Conservation (phyloP, 345 rosid species). For the Salix brachista region DNA sequence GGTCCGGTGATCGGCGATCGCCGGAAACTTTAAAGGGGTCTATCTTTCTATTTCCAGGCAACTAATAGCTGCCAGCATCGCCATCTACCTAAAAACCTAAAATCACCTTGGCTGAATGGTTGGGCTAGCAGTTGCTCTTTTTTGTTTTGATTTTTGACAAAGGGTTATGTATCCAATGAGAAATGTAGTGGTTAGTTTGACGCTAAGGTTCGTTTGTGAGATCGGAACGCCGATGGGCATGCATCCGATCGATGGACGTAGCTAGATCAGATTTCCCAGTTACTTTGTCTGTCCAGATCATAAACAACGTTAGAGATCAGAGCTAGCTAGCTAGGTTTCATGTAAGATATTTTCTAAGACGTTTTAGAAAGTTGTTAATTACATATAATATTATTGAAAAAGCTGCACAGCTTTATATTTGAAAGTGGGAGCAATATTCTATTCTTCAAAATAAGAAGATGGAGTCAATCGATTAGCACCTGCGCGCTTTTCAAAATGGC, state of each 20-base stretch:
- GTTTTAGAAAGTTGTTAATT: not conserved
- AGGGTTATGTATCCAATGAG: not conserved
- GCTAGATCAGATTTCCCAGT: not conserved
- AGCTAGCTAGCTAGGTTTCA: not conserved
- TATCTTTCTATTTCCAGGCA: too few relatives aligned
- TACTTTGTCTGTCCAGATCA: not conserved
- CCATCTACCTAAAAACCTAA: not conserved
- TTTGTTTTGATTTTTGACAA: not conserved
- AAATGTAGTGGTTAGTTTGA: not conserved
- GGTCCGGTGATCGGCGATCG: not conserved
- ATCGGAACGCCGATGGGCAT: not conserved
- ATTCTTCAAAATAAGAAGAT: not conserved
- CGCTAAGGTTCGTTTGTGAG: not conserved
- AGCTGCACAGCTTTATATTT: not conserved
- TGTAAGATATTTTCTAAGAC: not conserved
- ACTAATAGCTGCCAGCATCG: not conserved
- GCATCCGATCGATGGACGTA: not conserved
- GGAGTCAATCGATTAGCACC: not conserved
- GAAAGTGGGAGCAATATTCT: not conserved
- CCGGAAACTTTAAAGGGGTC: not conserved
- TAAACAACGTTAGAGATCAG: not conserved
- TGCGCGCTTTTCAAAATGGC: not conserved
- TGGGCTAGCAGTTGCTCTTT: not conserved
- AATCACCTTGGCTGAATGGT: not conserved
- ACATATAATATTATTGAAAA: not conserved